Evolutionary conservation across 345 rosid species (phyloP).

Genomic region (Eucalyptus coolabah): DNA sequence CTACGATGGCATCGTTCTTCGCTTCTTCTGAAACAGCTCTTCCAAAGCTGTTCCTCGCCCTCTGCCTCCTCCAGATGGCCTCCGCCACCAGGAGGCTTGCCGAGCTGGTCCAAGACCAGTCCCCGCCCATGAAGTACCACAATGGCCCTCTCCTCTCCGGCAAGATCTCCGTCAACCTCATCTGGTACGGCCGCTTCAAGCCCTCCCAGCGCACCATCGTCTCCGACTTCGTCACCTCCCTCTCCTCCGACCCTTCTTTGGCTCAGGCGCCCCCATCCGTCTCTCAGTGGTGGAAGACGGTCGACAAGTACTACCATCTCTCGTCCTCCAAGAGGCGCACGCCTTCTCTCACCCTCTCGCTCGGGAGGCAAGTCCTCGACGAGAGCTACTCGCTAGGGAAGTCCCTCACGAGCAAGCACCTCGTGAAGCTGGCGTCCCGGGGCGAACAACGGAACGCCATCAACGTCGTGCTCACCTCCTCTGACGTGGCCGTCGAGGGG

Average conservation of each 20-base stretch:
- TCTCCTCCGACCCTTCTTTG: slow-evolving; percentile 7
- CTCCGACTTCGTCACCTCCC: slow-evolving; percentile 47
- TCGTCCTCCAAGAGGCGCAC: slow-evolving; percentile 3
- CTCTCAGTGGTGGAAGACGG: slow-evolving; percentile 64
- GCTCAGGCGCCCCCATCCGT: slow-evolving; percentile 40
- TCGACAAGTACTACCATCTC: slow-evolving; percentile 49
- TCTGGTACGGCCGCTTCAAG: slow-evolving; percentile 76
- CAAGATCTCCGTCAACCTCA: slow-evolving; percentile 44
- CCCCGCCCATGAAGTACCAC: slow-evolving; percentile 37
- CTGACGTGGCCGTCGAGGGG: slow-evolving; percentile 42
- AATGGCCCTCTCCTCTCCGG: slow-evolving; percentile 71
- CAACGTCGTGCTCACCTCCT: slow-evolving; percentile 47
- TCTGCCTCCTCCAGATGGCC: not conserved
- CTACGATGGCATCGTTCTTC: not conserved
- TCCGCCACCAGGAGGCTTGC: slow-evolving; percentile 11
- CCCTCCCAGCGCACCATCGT: slow-evolving; percentile 54
- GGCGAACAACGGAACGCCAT: slow-evolving; percentile 39
- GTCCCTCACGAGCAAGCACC: slow-evolving; percentile 31
- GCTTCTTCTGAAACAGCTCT: not conserved
- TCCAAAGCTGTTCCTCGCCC: not conserved
- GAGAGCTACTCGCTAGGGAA: slow-evolving; percentile 59
- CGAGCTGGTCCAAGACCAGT: slow-evolving; percentile 15
- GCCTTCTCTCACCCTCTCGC: slow-evolving; percentile 18
- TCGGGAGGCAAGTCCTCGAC: slow-evolving; percentile 43
- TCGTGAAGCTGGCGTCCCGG: slow-evolving; percentile 39